Evolutionary conservation across 2,329 filamentous ascomycete species (phyloP).

Genomic region (Aspergillus novofumigatus): DNA sequence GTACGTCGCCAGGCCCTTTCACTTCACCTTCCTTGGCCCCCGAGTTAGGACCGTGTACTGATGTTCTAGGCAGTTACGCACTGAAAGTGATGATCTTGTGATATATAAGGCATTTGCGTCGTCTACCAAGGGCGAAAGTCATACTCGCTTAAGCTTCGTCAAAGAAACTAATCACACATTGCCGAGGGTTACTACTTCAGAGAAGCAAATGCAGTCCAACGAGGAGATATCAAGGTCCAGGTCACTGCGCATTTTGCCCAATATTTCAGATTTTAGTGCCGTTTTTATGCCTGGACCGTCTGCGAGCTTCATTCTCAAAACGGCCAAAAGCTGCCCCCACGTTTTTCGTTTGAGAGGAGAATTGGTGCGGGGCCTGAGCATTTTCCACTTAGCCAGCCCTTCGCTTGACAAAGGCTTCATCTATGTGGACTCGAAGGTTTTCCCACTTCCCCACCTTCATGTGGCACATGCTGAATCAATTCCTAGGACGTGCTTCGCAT

Average conservation of each 20-base stretch:
- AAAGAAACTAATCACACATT: conserved; percentile 68
- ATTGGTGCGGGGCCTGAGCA: conserved; percentile 66
- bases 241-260: conserved; percentile 41
- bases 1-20: conserved; percentile 47
- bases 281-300: conserved; percentile 79
- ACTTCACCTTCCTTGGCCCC: neutral
- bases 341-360: conserved; percentile 68
- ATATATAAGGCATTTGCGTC: conserved; percentile 77
- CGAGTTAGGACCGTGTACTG: conserved; percentile 3
- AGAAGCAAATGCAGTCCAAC: conserved; percentile 40
- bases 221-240: conserved; percentile 33
- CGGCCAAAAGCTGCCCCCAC: conserved; percentile 70
- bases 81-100: conserved; percentile 73
- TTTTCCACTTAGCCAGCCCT: conserved; percentile 63
- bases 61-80: conserved; percentile 58
- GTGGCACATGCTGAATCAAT: conserved; percentile 8
- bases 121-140: conserved; percentile 9
- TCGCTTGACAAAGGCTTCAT: conserved; percentile 79
- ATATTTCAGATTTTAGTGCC: conserved; percentile 70
- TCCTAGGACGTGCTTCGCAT: conserved; percentile 65
- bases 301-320: conserved; percentile 78
- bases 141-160: conserved; percentile 61
- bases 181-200: conserved; percentile 53
- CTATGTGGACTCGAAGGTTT: conserved; percentile 63
- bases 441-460: neutral